Evolutionary conservation across 176 grass and related monocot species (phyloP), one percentile per base, ranked within the genome.

Genomic region (Avena sativa): DNA sequence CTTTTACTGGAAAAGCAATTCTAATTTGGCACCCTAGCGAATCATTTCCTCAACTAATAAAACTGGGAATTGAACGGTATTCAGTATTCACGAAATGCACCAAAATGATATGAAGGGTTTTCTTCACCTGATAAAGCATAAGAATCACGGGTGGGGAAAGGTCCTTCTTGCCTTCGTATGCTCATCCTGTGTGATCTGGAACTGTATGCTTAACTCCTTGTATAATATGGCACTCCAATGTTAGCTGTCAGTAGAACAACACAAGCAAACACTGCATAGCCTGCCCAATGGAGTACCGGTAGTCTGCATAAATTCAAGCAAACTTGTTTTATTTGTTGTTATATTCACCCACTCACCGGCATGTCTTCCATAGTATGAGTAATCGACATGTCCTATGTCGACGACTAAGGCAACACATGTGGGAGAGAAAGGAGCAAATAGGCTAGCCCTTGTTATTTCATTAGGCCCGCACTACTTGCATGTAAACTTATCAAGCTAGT

Each of bases 361-460:
- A 32, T 79, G 13, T 47, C 38, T 62, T 28, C n/a, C n/a, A 63
- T 7, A 21, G n/a, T 10, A 49, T 17, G 14, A 76, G 55, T 57
- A 57, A 19, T 55, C 8, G 0, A 52, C 49, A 32, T 53, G 23
- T 65, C 11, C 30, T n/a, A 19, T 0, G 55, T 57, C 49, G 25
- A 21, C 10, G n/a, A 50, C 26, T 76, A 28, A 69, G 44, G 40
- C 13, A 36, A 69, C 74, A 71, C 28, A 32, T 65, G 48, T 79
- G 64, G 26, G 68, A 62, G 74, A 6, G 78, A 71, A 71, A 78
- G 0, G 32, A 76, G 16, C 12, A 83, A 58, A 89, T 12, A 89
- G 12, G 28, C 4, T 46, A 74, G 75, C 8, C 7, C 28, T 43
- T 75, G 23, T 59, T 23, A 67, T 34, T 32, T 8, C 2, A 68